Percentiles rank a stretch among this genome's conserved stretches.
Evolutionary conservation across 139 green algal genomes (phyloP).

Genomic region (Chlorella sp.): DNA sequence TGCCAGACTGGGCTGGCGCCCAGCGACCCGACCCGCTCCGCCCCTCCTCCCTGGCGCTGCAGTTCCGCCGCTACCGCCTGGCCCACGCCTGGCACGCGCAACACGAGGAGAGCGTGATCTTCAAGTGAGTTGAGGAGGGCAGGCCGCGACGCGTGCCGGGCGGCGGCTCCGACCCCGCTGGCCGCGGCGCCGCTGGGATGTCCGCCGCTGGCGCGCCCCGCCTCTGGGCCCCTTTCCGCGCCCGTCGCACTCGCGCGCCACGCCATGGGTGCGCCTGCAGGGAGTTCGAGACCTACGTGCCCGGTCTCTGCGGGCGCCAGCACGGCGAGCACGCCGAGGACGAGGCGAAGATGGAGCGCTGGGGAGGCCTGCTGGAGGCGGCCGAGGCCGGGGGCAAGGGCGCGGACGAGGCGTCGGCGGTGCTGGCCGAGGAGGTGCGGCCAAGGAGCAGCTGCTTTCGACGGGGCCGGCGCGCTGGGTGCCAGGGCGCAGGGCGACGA

Average conservation of each 20-base stretch:
- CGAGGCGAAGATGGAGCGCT: conserved; percentile 14
- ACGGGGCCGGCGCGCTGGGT: too few relatives aligned
- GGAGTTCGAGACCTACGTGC: not conserved
- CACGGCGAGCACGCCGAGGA: conserved; percentile 8
- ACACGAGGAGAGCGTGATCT: conserved; percentile 22
- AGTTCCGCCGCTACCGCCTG: conserved; percentile 25
- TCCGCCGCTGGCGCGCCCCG: too few relatives aligned
- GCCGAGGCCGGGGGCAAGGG: not conserved
- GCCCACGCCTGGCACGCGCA: conserved; percentile 21
- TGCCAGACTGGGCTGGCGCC: too few relatives aligned
- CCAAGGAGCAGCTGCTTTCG: too few relatives aligned
- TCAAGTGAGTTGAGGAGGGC: conserved; percentile 10
- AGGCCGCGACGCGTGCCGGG: too few relatives aligned
- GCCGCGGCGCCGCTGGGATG: too few relatives aligned
- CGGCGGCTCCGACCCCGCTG: not conserved
- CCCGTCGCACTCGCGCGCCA: too few relatives aligned
- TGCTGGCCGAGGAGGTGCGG: not conserved
- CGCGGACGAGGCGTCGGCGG: not conserved
- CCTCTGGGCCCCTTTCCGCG: too few relatives aligned
- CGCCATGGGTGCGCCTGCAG: too few relatives aligned
- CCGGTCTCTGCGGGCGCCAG: not conserved
- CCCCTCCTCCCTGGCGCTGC: not conserved
- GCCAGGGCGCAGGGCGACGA: too few relatives aligned
- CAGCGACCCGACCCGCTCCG: not conserved
- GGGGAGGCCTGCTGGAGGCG: conserved; percentile 5